These are phyloP conservation scores for Alternaria metachromatica DNA, from an alignment of 2,329 filamentous ascomycete species.

Conservation along the genomic window DNA sequence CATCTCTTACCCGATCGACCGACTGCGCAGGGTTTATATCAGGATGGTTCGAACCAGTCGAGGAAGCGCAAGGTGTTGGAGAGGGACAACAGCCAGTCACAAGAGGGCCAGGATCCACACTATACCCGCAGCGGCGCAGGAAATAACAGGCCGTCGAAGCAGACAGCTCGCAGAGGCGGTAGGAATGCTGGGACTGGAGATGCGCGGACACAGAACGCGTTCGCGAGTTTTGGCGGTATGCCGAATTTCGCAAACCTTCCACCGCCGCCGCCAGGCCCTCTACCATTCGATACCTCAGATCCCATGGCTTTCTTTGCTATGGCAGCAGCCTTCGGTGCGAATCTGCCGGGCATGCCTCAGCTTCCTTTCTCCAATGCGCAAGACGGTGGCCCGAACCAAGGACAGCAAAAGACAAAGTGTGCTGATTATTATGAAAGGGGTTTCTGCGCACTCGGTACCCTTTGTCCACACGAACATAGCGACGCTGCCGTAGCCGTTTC, in stretches of 20 bases:
- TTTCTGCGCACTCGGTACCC: conserved; percentile 70
- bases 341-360: conserved; percentile 48
- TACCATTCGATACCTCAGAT: conserved; percentile 64
- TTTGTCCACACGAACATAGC: conserved; percentile 74
- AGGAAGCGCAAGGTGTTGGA: conserved; percentile 67
- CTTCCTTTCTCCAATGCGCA: conserved; percentile 47
- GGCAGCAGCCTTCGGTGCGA: conserved; percentile 57
- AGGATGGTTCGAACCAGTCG: conserved; percentile 36
- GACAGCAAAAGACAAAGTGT: conserved; percentile 60
- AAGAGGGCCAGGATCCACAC: conserved; percentile 51
- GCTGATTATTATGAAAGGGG: conserved; percentile 76
- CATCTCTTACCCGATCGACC: conserved; percentile 22
- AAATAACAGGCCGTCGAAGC: conserved; percentile 53
- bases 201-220: conserved; percentile 11
- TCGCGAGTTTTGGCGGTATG: conserved; percentile 14
- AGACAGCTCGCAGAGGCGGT: conserved; percentile 65
- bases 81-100: conserved; percentile 54
- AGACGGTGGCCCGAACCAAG: conserved; percentile 14
- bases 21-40: conserved; percentile 7
- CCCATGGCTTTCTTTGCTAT: conserved; percentile 69
- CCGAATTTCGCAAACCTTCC: conserved; percentile 42
- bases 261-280: conserved; percentile 54
- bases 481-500: conserved; percentile 35
- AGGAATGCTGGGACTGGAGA: conserved; percentile 15
- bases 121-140: conserved; percentile 36